phyloP scores from a whole-genome alignment of 2,329 filamentous ascomycete species.

The Fusarium heterosporum region DNA sequence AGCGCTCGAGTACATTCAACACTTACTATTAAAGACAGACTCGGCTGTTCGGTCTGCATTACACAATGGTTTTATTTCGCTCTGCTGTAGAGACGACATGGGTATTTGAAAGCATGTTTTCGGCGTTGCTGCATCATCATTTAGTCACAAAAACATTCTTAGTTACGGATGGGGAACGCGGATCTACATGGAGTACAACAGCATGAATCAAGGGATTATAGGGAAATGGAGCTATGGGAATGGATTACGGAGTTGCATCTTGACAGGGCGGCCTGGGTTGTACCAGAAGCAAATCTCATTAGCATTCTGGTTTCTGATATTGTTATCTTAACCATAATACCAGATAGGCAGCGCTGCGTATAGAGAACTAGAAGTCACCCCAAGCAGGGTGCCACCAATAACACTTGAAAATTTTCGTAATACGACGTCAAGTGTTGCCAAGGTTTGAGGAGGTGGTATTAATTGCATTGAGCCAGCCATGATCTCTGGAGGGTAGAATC shows the following conservation, averaged over 20 bases:
- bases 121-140: slow-evolving; percentile 52
- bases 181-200: slow-evolving; percentile 48
- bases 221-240: slow-evolving; percentile 43
- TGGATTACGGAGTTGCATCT: slow-evolving; percentile 45
- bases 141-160: slow-evolving; percentile 35
- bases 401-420: slow-evolving; percentile 14
- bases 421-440: background rate
- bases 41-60: slow-evolving; percentile 46
- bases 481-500: slow-evolving; percentile 2
- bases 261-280: slow-evolving; percentile 38
- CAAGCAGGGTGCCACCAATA: slow-evolving; percentile 25
- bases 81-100: slow-evolving; percentile 50
- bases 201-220: slow-evolving; percentile 42
- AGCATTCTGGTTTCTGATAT: slow-evolving; percentile 41
- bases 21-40: slow-evolving; percentile 40
- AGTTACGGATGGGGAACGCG: slow-evolving; percentile 45
- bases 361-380: slow-evolving; percentile 42
- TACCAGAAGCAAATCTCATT: slow-evolving; percentile 23
- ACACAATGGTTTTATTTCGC: slow-evolving; percentile 48
- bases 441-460: background rate
- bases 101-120: slow-evolving; percentile 52
- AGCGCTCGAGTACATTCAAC: slow-evolving; percentile 35
- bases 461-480: background rate
- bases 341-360: slow-evolving; percentile 31
- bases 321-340: slow-evolving; percentile 40